Base-by-base conservation (phyloP, 1,284 basidiomycete genomes). In the Fistulina hepatica region DNA sequence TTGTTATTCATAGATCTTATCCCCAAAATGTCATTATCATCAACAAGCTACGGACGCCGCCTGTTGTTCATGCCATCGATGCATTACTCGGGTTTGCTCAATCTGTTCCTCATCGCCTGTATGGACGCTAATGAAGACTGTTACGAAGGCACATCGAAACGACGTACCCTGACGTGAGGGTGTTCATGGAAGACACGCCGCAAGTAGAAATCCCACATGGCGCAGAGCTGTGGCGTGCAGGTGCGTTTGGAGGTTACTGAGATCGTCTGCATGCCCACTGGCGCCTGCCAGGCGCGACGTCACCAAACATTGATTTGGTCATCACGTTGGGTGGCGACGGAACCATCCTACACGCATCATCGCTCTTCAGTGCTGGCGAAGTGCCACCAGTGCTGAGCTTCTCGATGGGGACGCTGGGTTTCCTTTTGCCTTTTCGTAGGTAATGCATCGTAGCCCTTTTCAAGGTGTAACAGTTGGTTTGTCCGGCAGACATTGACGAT, bases 371-470 rank as follows among this genome's bases (percentile, higher is more conserved):
- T 49, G 67, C 73, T 6, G 84, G 83, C 22, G 82, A 88, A 16
- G 92, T 95, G 10, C 93, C 93, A 2, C 93, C 94, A 0, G 92
- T 97, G 0, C 64, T 97, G 24, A 93, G 89, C 53, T 95, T 97
- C 60, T 92, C 86, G 0, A 90, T 97, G 85, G 94, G 93, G 6
- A 93, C 89, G 1, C 66, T 97, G 0, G 93, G 93, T 1, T 97
- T 97, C 57, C 62, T 97, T 12, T 69, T 97, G 13, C 93, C 94
- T 1, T 97, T 95, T 59, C 85, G 90, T 90, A 52, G 64, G 88
- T 70, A 36, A 27, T 22, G 12, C 34, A 25, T 28, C 33, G 28
- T 11, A 32, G 26, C 41, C 33, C 40, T 33, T 40, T 12, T 42
- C 34, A 25, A 11, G 15, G 28, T 19, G 19, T 15, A 5, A 19